phyloP scores from a whole-genome alignment of 768 basidiomycete genomes.

The Xanthoconium stramineum region DNA sequence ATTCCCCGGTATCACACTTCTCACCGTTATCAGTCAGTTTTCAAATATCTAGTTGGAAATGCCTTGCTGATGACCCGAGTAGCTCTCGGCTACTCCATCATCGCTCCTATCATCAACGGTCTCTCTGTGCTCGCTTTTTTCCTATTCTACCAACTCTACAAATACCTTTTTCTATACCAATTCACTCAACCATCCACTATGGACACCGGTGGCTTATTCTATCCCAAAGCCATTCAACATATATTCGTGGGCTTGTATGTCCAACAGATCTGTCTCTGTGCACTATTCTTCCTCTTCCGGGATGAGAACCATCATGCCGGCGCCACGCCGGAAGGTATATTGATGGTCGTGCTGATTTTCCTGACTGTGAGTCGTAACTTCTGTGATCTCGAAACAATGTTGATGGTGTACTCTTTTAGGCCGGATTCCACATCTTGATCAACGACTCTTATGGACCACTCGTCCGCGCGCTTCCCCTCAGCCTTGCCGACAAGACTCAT shows the following conservation, averaged over 20 bases:
- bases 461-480: conserved; percentile 68
- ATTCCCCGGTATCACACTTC: conserved; percentile 68
- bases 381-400: background rate
- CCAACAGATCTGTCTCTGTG: conserved; percentile 78
- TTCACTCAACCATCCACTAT: conserved; percentile 62
- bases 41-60: background rate
- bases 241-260: conserved; percentile 93
- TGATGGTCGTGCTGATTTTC: conserved; percentile 84
- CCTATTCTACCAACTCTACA: conserved; percentile 79
- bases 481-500: conserved; percentile 69
- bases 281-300: conserved; percentile 85
- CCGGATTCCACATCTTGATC: conserved; percentile 70
- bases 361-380: conserved; percentile 58
- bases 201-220: conserved; percentile 93
- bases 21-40: conserved; percentile 76
- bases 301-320: conserved; percentile 50
- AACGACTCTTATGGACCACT: conserved; percentile 81
- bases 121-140: conserved; percentile 81
- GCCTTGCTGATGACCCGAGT: conserved; percentile 1
- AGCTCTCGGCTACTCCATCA: conserved; percentile 82
- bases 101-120: conserved; percentile 92
- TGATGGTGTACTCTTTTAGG: conserved; percentile 26
- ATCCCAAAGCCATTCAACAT: conserved; percentile 92
- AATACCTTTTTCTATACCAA: conserved; percentile 82
- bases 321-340: conserved; percentile 68